Evolutionary conservation across 2,329 filamentous ascomycete genomes (phyloP), one percentile per base, ranked within the genome.

Genomic region (Diaporthe eres): DNA sequence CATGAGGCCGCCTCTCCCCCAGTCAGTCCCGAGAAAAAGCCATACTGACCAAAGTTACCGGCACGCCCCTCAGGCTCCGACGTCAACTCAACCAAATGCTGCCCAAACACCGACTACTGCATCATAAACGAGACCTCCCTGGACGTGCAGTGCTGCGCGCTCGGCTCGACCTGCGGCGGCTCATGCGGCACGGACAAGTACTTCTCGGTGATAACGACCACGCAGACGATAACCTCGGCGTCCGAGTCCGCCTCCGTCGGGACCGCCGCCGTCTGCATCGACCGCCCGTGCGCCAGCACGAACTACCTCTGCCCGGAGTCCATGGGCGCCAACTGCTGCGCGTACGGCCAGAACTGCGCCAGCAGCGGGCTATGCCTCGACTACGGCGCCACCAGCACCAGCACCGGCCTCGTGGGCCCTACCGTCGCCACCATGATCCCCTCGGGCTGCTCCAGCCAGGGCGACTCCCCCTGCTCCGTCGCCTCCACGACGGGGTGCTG

Each of bases 401-500:
- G 80, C 7, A 47, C 79, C 12, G 76, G 74, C 8, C 80, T 81
- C 3, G 79, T 51, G 37, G 60, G 72, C 28, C 53, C 37, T 42
- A 58, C 80, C 1, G 39, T 83, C 17, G 82, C 85, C 7, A 82
- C 84, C 0, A 81, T 83, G 57, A 77, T 85, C n/a, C 83, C 84
- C 3, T 80, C 81, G 61, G 86, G 85, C 3, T 90, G 88, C 80
- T 85, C 86, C 1, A 85, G 85, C 0, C 72, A 74, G 42, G 84
- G 82, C 44, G 87, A 89, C 79, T 81, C 86, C 75, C 71, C 81
- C 19, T 90, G 88, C 79, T 73, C 82, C 8, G 82, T 28, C 9
- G 42, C 42, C 15, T 31, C 60, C 5, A 22, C 42, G 19, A 37
- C 63, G 12, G 87, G 88, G 15, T 92, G 90, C 80, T 92, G 90